Conservation (phyloP, 805 yeast genomes). For the Monosporozyma siamensis region DNA sequence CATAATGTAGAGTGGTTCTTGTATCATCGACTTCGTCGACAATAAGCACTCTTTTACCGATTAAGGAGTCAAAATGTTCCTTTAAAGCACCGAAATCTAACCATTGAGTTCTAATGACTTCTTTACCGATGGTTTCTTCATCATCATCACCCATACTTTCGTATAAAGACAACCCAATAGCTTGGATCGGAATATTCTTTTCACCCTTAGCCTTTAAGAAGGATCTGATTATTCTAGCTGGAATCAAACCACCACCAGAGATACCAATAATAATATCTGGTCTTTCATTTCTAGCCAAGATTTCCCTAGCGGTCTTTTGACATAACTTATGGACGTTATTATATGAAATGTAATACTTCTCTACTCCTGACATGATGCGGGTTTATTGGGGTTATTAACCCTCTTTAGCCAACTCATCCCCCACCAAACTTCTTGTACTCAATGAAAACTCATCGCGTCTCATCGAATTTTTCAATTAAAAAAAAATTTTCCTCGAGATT, state of each 20-base stretch:
- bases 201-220: conserved; percentile 49
- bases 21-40: conserved; percentile 92
- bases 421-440: no score
- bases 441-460: no score
- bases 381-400: neutral
- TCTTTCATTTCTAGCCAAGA: conserved; percentile 35
- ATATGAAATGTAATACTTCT: conserved; percentile 59
- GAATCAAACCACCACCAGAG: conserved; percentile 69
- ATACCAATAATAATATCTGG: conserved; percentile 57
- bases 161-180: conserved; percentile 56
- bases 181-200: conserved; percentile 62
- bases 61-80: conserved; percentile 61
- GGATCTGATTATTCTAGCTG: conserved; percentile 58
- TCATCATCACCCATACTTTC: conserved; percentile 43
- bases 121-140: conserved; percentile 53
- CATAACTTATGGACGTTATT: conserved; percentile 78
- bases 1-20: conserved; percentile 81
- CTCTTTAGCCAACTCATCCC: no score
- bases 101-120: conserved; percentile 86
- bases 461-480: no score
- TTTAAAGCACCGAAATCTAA: conserved; percentile 67
- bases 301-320: conserved; percentile 50
- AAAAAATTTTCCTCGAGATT: no score
- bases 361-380: conserved; percentile 25
- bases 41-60: conserved; percentile 72